These are phyloP conservation scores for Fusarium nurragi DNA, from an alignment of 2,329 filamentous ascomycete species.

Conservation along the genomic window DNA sequence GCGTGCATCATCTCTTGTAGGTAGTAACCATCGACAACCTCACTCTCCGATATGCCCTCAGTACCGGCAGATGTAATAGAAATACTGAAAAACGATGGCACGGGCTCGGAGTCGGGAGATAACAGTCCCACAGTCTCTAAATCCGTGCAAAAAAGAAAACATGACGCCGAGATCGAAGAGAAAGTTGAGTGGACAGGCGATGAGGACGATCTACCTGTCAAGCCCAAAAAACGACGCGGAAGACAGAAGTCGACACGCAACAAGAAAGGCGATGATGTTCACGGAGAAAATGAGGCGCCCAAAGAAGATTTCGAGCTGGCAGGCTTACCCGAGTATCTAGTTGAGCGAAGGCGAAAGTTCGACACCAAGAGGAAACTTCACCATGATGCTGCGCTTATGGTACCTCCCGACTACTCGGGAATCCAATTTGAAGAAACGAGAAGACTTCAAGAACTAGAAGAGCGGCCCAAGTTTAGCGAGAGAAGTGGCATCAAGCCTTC, in stretches of 20 bases:
- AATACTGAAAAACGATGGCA: conserved; percentile 41
- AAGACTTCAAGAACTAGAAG: conserved; percentile 56
- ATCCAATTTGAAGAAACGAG: conserved; percentile 71
- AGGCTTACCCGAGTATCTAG: conserved; percentile 70
- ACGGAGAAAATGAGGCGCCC: conserved; percentile 48
- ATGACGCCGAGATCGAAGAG: conserved; percentile 50
- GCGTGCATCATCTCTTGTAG: conserved; percentile 16
- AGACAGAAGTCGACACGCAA: conserved; percentile 46
- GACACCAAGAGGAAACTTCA: conserved; percentile 68
- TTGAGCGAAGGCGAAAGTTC: conserved; percentile 75
- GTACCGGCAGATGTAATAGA: conserved; percentile 38
- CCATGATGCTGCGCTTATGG: conserved; percentile 73
- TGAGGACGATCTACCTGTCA: conserved; percentile 67
- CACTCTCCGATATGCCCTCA: conserved; percentile 26
- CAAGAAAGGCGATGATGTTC: conserved; percentile 38
- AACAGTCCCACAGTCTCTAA: conserved; percentile 8
- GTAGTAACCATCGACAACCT: background rate
- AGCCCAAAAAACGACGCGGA: conserved; percentile 54
- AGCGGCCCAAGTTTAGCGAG: conserved; percentile 74
- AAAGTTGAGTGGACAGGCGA: conserved; percentile 67
- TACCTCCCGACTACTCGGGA: conserved; percentile 81
- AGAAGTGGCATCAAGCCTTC: conserved; percentile 68
- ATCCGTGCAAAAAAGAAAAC: conserved; percentile 51
- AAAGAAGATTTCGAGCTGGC: conserved; percentile 56
- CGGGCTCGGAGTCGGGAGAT: conserved; percentile 34